A percentile compares a stretch with the other conserved stretches of the same genome.
Evolutionary conservation across 352 stramenopile genomes (phyloP).

Genomic region (Phytopythium oedochilum): DNA sequence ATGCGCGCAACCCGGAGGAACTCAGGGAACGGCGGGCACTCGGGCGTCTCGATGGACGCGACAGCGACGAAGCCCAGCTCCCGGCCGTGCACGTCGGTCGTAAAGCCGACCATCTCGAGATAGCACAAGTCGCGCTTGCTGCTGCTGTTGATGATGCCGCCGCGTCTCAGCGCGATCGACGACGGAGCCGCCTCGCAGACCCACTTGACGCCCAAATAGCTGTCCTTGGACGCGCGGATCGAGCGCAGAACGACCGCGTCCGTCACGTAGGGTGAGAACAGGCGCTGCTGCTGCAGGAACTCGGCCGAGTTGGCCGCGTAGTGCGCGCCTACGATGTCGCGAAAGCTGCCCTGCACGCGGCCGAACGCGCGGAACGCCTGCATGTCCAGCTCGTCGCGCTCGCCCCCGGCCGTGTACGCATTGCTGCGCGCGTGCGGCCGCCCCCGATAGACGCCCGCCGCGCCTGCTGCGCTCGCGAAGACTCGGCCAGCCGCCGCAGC

Average conservation of each 20-base stretch:
- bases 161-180: conserved; percentile 4
- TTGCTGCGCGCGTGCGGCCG: not conserved
- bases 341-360: conserved; percentile 42
- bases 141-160: not conserved
- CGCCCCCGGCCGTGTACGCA: too few relatives aligned
- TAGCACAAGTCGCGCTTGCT: conserved; percentile 38
- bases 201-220: conserved; percentile 53
- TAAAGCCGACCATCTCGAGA: conserved; percentile 48
- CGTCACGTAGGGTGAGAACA: conserved; percentile 37
- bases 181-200: conserved; percentile 23
- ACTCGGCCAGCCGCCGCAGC: not conserved
- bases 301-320: conserved; percentile 28
- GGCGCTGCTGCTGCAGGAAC: conserved; percentile 35
- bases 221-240: conserved; percentile 22
- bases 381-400: conserved; percentile 13
- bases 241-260: conserved; percentile 35
- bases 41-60: conserved; percentile 36
- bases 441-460: not conserved
- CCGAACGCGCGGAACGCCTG: conserved; percentile 44
- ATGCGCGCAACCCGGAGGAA: conserved; percentile 31
- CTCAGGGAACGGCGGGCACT: conserved; percentile 29
- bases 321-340: conserved; percentile 38
- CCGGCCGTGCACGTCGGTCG: conserved; percentile 22
- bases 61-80: conserved; percentile 37
- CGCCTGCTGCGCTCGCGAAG: conserved; percentile 10